These are phyloP conservation scores for Aristolochia fimbriata DNA, from an alignment of 164 flowering plant species.

Conservation along the genomic window DNA sequence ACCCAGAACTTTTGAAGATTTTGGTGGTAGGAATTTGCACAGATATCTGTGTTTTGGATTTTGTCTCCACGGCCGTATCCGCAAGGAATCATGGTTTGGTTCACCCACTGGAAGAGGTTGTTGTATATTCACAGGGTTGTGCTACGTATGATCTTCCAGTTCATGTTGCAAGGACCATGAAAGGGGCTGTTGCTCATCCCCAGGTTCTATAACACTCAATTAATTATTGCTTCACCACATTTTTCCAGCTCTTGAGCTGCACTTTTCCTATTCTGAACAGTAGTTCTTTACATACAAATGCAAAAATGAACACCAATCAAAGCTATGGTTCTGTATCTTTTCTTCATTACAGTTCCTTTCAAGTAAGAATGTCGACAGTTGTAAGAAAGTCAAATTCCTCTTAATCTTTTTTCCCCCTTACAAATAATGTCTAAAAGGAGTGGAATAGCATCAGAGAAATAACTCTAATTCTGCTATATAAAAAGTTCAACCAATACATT, in stretches of 20 bases:
- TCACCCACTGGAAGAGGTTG: slow-evolving; percentile 61
- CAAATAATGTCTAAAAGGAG: neutral
- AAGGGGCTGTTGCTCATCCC: slow-evolving; percentile 66
- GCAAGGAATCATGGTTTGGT: slow-evolving; percentile 72
- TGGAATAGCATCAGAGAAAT: neutral
- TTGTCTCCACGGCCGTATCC: slow-evolving; percentile 65
- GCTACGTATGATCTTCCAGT: slow-evolving; percentile 76
- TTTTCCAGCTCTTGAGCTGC: neutral
- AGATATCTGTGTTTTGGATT: slow-evolving; percentile 84
- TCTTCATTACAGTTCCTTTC: no score
- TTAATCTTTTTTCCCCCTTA: neutral
- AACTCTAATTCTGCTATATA: neutral
- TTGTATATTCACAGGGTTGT: slow-evolving; percentile 73
- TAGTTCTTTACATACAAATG: neutral
- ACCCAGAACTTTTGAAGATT: slow-evolving; percentile 31
- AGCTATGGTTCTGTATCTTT: no score
- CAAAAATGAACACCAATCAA: no score
- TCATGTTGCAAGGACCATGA: slow-evolving; percentile 38
- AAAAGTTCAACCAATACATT: neutral
- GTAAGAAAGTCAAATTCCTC: no score
- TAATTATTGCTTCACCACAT: neutral
- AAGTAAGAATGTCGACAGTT: no score
- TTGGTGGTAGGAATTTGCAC: slow-evolving; percentile 93
- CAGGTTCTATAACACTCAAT: slow-evolving; percentile 40
- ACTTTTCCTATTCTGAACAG: neutral